phyloP scores from a whole-genome alignment of 441 rosid species.

The Flueggea neowawraea region DNA sequence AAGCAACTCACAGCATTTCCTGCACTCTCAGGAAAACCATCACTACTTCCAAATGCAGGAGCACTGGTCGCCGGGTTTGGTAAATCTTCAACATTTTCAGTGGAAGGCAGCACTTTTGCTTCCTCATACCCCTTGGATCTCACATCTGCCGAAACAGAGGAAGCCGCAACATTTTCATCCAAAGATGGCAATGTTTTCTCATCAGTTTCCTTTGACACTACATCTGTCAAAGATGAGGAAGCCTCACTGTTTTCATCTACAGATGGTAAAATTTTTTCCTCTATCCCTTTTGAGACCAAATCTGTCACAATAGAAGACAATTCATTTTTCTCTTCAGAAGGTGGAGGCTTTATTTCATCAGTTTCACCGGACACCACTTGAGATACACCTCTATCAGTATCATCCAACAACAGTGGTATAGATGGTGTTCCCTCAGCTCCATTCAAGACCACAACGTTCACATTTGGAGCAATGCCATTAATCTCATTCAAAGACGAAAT shows the following conservation, averaged over 20 bases:
- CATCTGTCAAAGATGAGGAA: not conserved
- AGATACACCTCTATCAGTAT: not conserved
- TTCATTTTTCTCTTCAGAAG: slow-evolving; percentile 2
- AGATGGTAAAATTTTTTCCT: too few relatives aligned
- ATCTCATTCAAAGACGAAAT: slow-evolving; percentile 8
- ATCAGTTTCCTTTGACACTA: slow-evolving; percentile 13
- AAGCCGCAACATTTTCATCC: slow-evolving; percentile 13
- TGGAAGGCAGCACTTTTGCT: slow-evolving; percentile 6
- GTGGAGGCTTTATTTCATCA: not conserved
- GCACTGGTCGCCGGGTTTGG: slow-evolving; percentile 7
- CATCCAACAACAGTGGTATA: too few relatives aligned
- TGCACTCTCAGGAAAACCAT: slow-evolving; percentile 18
- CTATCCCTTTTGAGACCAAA: too few relatives aligned
- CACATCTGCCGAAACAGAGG: slow-evolving; percentile 5
- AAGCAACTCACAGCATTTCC: slow-evolving; percentile 33
- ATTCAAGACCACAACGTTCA: slow-evolving; percentile 9
- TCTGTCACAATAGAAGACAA: slow-evolving; percentile 5
- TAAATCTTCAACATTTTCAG: slow-evolving; percentile 11
- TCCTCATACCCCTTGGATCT: slow-evolving; percentile 15
- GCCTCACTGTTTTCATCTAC: too few relatives aligned
- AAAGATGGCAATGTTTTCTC: slow-evolving; percentile 8
- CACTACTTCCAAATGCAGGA: slow-evolving; percentile 17
- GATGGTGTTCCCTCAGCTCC: slow-evolving; percentile 10
- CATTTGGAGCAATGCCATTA: slow-evolving; percentile 1
- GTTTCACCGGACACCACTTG: not conserved